phyloP scores from a whole-genome alignment of 1,139 yeast genomes.

The Scheffersomyces quercinus region DNA sequence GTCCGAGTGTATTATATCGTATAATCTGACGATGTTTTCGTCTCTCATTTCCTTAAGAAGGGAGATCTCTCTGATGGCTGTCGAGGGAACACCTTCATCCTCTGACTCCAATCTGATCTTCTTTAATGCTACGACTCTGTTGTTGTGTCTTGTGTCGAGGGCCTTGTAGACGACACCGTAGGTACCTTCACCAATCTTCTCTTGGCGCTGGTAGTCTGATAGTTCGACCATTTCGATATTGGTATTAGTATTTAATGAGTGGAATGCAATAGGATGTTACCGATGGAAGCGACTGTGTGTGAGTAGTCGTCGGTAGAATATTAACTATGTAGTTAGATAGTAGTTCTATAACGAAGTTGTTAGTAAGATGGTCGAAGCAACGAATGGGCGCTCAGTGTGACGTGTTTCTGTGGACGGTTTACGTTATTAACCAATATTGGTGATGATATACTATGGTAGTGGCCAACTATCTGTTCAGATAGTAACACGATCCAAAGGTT shows the following conservation, averaged over 20 bases:
- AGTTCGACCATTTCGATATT: slow-evolving; percentile 66
- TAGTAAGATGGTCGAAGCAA: not conserved
- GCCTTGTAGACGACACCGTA: slow-evolving; percentile 99
- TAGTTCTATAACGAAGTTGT: not conserved
- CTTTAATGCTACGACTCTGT: slow-evolving; percentile 90
- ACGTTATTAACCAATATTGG: too few species aligned
- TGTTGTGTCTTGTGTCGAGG: slow-evolving; percentile 81
- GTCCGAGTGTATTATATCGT: slow-evolving; percentile 96
- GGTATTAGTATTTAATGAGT: not conserved
- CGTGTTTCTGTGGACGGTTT: too few species aligned
- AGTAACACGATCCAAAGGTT: too few species aligned
- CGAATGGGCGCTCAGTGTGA: too few species aligned
- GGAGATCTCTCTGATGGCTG: slow-evolving; percentile 96
- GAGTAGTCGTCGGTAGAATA: too few species aligned
- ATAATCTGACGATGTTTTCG: slow-evolving; percentile 86
- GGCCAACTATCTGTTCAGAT: too few species aligned
- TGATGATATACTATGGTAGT: too few species aligned
- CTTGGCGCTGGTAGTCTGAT: slow-evolving; percentile 88
- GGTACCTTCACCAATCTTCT: slow-evolving; percentile 97
- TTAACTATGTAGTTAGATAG: too few species aligned
- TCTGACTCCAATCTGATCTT: slow-evolving; percentile 95
- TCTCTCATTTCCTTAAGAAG: slow-evolving; percentile 89
- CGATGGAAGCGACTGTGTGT: not conserved
- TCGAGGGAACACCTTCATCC: slow-evolving; percentile 98
- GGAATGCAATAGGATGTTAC: not conserved